phyloP scores from a whole-genome alignment of 306 rosid species.

The Prunus dulcis region DNA sequence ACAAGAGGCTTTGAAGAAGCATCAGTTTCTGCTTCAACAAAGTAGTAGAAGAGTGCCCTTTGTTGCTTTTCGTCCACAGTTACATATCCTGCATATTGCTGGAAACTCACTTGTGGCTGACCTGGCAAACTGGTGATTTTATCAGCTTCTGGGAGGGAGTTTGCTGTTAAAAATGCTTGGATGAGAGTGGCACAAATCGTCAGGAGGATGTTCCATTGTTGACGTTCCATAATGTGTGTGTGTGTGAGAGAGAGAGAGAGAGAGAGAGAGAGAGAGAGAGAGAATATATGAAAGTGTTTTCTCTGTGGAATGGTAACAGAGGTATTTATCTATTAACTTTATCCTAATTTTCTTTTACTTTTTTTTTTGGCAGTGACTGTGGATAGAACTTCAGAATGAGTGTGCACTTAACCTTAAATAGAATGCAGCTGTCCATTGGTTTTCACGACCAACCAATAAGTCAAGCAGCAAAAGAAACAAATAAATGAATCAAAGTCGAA shows the following conservation, averaged over 20 bases:
- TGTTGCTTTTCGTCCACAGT: conserved; percentile 25
- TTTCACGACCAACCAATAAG: too few species aligned
- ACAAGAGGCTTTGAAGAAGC: conserved; percentile 46
- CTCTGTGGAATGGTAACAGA: too few species aligned
- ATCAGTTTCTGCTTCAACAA: conserved; percentile 40
- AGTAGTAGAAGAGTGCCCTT: conserved; percentile 46
- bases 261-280: background rate
- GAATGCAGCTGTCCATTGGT: too few species aligned
- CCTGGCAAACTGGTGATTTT: conserved; percentile 6
- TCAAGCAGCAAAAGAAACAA: too few species aligned
- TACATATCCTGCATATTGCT: conserved; percentile 42
- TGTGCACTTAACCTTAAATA: too few species aligned
- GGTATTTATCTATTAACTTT: too few species aligned
- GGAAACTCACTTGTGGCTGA: conserved; percentile 38
- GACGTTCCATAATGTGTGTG: background rate
- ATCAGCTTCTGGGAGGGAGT: conserved; percentile 15
- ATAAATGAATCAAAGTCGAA: too few species aligned
- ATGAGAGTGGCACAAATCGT: conserved; percentile 13
- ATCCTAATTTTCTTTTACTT: too few species aligned
- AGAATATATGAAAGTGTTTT: background rate
- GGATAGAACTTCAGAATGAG: too few species aligned
- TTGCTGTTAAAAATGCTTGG: conserved; percentile 1
- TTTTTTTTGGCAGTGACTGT: too few species aligned
- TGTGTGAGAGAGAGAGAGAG: background rate
- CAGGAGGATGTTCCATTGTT: conserved; percentile 15